phyloP scores from a whole-genome alignment of 495 filamentous ascomycete species.

The Cetradonia linearis region DNA sequence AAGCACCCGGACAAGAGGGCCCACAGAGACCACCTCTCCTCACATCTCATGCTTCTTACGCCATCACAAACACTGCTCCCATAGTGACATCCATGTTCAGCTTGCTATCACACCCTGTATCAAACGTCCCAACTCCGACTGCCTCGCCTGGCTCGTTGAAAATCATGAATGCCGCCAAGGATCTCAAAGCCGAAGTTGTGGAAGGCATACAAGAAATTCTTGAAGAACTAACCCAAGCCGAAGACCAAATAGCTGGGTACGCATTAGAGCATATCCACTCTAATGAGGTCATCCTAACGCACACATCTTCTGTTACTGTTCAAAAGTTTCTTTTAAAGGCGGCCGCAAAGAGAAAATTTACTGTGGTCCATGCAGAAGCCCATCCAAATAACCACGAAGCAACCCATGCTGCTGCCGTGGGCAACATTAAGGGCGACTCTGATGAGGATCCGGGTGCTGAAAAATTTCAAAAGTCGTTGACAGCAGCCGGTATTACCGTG shows the following conservation, averaged over 20 bases:
- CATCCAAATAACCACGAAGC: constrained; percentile 57
- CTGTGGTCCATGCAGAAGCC: constrained; percentile 66
- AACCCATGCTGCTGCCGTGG: constrained; percentile 49
- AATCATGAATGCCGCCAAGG: constrained; percentile 30
- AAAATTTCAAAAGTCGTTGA: constrained; percentile 64
- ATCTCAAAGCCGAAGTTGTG: constrained; percentile 78
- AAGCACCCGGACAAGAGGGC: neutral
- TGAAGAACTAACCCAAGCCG: constrained; percentile 79
- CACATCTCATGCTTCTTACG: constrained; percentile 45
- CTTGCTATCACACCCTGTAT: constrained; percentile 55
- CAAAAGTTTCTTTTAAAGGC: constrained; percentile 80
- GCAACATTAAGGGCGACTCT: constrained; percentile 33
- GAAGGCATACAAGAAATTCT: constrained; percentile 84
- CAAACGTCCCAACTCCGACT: constrained; percentile 30
- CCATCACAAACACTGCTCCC: constrained; percentile 35
- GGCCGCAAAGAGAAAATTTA: constrained; percentile 76
- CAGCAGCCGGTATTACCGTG: constrained; percentile 64
- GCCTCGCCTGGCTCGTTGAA: constrained; percentile 35
- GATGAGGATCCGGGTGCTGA: constrained; percentile 42
- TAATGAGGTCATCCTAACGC: constrained; percentile 78
- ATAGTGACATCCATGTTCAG: constrained; percentile 66
- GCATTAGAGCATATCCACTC: constrained; percentile 83
- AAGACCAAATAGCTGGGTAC: constrained; percentile 78
- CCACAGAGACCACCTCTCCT: constrained; percentile 31
- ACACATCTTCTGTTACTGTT: constrained; percentile 69